phyloP scores from a whole-genome alignment of 2,329 filamentous ascomycete genomes.

The Thelonectria discophora region DNA sequence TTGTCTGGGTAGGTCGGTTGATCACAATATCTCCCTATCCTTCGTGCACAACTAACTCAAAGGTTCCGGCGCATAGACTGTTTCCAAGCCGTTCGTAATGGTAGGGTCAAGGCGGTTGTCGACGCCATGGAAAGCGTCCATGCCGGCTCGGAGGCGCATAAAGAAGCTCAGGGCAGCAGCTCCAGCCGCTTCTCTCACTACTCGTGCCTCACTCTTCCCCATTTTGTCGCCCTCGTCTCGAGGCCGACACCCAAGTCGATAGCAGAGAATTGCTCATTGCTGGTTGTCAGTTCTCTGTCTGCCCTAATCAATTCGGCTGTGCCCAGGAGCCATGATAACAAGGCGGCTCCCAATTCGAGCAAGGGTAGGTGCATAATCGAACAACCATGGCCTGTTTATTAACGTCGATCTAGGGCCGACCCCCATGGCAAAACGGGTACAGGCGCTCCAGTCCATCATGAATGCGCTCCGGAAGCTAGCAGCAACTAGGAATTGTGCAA shows the following conservation, averaged over 20 bases:
- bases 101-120: conserved; percentile 43
- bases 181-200: conserved; percentile 57
- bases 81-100: conserved; percentile 52
- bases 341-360: conserved; percentile 48
- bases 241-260: conserved; percentile 72
- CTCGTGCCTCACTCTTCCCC: conserved; percentile 68
- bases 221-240: conserved; percentile 78
- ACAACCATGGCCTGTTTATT: conserved; percentile 15
- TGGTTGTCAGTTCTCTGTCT: conserved; percentile 83
- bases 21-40: conserved; percentile 21
- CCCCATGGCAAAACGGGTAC: conserved; percentile 55
- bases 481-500: conserved; percentile 73
- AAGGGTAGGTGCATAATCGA: conserved; percentile 47
- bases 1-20: conserved; percentile 83
- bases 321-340: conserved; percentile 63
- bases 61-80: conserved; percentile 51
- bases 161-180: conserved; percentile 32
- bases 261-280: conserved; percentile 68
- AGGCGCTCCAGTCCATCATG: conserved; percentile 69
- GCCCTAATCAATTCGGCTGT: conserved; percentile 80
- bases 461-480: conserved; percentile 79
- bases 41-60: conserved; percentile 19
- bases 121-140: conserved; percentile 29
- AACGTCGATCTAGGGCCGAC: conserved; percentile 45
- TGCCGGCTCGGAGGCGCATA: conserved; percentile 9